Evolutionary conservation across 768 basidiomycete species (phyloP), one percentile per base, ranked within the genome.

Genomic region (Kwoniella sp.): DNA sequence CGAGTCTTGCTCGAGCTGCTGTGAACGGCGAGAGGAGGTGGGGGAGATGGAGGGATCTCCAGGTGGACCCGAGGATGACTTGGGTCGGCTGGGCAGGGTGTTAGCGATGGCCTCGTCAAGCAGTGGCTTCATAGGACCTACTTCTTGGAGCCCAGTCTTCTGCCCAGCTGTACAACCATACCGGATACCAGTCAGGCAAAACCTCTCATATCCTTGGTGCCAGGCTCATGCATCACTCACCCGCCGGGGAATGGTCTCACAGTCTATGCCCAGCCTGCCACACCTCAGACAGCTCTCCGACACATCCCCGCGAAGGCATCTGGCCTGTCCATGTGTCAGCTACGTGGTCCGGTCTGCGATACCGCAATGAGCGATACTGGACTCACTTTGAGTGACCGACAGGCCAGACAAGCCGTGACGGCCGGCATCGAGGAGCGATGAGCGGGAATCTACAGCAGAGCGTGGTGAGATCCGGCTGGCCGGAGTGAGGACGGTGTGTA

Each of bases 341-440:
- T 10, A 42, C 14, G n/a, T n/a, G n/a, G n/a, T n/a, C n/a, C n/a
- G n/a, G n/a, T n/a, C 22, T 25, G 26, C 38, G 38, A 39, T 9
- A 23, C 12, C 15, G 26, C 7, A 6, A n/a, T 4, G 17, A 32
- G 28, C 25, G 19, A 22, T 22, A 7, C 8, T 8, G 5, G 37
- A 40, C 47, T 49, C 38, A 49, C 50, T 25, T 51, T 51, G 7
- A 51, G 23, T 23, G 50, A 39, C 22, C 50, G 26, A 32, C 50
- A 51, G 4, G 50, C 50, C 39, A 51, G 29, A 42, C 50, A 51
- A 17, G 50, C 50, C 11, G 50, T 51, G n/a, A 51, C 27, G n/a
- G 50, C 50, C 4, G 50, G 50, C 50, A 51, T 51, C 22, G 3
- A n/a, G n/a, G n/a, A n/a, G n/a, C n/a, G n/a, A n/a, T n/a, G n/a